These are phyloP conservation scores for Erodium maritimum DNA, from an alignment of 345 rosid genomes.

Conservation along the genomic window DNA sequence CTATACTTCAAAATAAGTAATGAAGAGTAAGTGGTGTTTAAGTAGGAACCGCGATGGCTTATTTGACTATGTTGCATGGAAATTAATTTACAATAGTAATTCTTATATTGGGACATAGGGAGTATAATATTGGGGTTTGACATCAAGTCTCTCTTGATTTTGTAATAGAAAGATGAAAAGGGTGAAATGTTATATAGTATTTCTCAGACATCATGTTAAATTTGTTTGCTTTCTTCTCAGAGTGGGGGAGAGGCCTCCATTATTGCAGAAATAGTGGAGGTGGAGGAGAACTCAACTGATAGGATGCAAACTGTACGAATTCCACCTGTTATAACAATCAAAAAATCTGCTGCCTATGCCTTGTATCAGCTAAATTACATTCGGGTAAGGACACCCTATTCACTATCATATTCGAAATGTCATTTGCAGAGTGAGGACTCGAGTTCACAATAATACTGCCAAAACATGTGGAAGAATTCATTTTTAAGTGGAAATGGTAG, in stretches of 20 bases:
- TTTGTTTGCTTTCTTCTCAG: conserved; percentile 16
- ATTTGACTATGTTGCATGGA: background rate
- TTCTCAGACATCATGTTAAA: background rate
- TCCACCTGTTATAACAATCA: conserved; percentile 69
- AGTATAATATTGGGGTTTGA: no score
- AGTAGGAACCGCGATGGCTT: background rate
- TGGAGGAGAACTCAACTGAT: conserved; percentile 71
- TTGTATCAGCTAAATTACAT: conserved; percentile 58
- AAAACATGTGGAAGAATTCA: background rate
- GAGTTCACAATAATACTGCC: background rate
- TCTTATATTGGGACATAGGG: no score
- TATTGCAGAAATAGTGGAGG: conserved; percentile 82
- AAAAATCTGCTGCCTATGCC: conserved; percentile 79
- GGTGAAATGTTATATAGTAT: background rate
- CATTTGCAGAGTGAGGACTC: background rate
- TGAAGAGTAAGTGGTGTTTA: background rate
- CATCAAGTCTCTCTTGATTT: no score
- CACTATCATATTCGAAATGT: background rate
- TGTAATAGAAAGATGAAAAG: background rate
- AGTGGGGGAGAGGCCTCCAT: conserved; percentile 87
- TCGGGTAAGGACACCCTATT: conserved; percentile 34
- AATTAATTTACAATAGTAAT: no score
- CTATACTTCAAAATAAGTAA: no score
- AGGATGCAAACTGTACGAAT: conserved; percentile 65
- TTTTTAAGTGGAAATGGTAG: background rate